Evolutionary conservation across 2,329 filamentous ascomycete genomes (phyloP), one percentile per base, ranked within the genome.

Genomic region (Ophiocordyceps camponoti-leonardi): DNA sequence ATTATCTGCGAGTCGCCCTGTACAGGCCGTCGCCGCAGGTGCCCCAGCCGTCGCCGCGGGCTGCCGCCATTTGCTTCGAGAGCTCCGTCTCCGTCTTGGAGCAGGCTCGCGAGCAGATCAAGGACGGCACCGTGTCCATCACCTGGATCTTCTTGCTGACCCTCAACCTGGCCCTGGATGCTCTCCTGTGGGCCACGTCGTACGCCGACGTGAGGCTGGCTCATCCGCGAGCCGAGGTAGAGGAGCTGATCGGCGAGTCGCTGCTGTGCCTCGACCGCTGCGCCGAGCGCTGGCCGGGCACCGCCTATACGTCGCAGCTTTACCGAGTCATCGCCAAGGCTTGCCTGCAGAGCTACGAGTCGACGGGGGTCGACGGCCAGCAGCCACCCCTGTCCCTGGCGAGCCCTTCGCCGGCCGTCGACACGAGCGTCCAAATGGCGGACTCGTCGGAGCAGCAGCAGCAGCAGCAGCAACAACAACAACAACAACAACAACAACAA

Each of bases 91-190:
- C 79, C 61, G 88, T 94, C 57, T 85, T 95, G 54, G 73, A 81
- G 51, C 77, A 90, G 58, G 82, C 87, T 41, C 78, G 77, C 57
- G 79, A 83, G 54, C 87, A 94, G 60, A 82, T 94, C 56, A 75
- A 81, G 51, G 79, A 74, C 16, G 73, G 75, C 14, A 79, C 79
- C 20, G 77, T 92, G 12, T 90, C 95, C 57, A 71, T 95, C 49
- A 95, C 88, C 1, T 96, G 90, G 90, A 81, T 94, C 41, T 94
- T 94, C 56, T 77, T 94, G 1, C 74, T 94, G 48, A 80, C 83
- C 19, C 73, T 96, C 39, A 95, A 93, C 65, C 92, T 93, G 78
- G 80, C 85, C 5, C 73, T 96, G 47, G 95, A 94, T 58, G 88
- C 86, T 6, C 75, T 95, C 44, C 72, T 98, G 1, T 98, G 92